phyloP scores from a whole-genome alignment of 805 yeast genomes.

The Wickerhamiella shivajii region DNA sequence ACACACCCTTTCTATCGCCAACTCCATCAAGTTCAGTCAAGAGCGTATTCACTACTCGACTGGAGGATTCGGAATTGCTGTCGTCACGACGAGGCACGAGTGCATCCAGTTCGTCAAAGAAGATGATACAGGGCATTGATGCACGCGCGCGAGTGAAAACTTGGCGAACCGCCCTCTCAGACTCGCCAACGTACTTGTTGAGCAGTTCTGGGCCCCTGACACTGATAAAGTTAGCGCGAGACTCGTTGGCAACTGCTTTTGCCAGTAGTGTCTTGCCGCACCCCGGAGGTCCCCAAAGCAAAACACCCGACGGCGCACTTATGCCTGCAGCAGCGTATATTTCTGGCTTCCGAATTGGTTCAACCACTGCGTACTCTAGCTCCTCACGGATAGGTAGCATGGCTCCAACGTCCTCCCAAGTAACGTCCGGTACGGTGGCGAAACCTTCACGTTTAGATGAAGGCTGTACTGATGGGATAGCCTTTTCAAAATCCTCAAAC shows the following conservation, averaged over 20 bases:
- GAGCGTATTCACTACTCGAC: constrained; percentile 87
- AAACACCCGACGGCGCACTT: constrained; percentile 90
- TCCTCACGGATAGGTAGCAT: constrained; percentile 67
- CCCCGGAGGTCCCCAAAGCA: constrained; percentile 99
- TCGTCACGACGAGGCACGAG: constrained; percentile 89
- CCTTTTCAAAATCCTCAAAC: constrained; percentile 65
- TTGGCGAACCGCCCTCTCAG: constrained; percentile 86
- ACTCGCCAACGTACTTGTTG: constrained; percentile 92
- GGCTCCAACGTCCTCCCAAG: constrained; percentile 94
- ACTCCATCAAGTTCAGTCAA: constrained; percentile 91
- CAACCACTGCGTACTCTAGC: constrained; percentile 92
- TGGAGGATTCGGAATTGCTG: constrained; percentile 72
- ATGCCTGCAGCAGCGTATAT: constrained; percentile 82
- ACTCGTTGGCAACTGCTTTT: constrained; percentile 95
- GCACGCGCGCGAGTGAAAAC: constrained; percentile 88
- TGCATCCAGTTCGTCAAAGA: constrained; percentile 93
- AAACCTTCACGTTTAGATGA: constrained; percentile 97
- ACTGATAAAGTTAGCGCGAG: constrained; percentile 88
- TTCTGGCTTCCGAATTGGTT: constrained; percentile 88
- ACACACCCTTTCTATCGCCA: constrained; percentile 82
- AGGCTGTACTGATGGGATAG: constrained; percentile 89
- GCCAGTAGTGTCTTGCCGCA: constrained; percentile 95
- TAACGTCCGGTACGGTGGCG: constrained; percentile 95
- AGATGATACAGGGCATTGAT: constrained; percentile 84
- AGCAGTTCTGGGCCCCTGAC: constrained; percentile 91